Evolutionary conservation across 2,329 filamentous ascomycete genomes (phyloP).

Genomic region (Colletotrichum orchidophilum): DNA sequence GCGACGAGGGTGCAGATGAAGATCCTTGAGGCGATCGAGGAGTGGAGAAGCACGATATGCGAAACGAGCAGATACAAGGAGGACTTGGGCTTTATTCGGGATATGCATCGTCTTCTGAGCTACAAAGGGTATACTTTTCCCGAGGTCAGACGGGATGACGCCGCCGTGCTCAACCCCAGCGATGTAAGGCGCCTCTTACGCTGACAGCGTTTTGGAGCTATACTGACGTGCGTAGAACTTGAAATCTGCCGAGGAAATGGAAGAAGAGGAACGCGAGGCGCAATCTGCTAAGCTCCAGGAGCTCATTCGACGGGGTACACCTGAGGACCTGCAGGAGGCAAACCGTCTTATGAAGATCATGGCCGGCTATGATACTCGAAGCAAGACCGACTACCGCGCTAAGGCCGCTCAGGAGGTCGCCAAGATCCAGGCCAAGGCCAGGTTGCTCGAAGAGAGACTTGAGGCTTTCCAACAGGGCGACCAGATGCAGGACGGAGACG

Average conservation of each 20-base stretch:
- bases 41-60: slow-evolving; percentile 98
- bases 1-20: slow-evolving; percentile 87
- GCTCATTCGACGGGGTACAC: slow-evolving; percentile 89
- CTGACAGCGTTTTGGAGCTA: neutral
- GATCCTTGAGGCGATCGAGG: slow-evolving; percentile 96
- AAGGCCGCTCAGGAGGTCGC: slow-evolving; percentile 96
- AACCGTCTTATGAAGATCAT: slow-evolving; percentile 99
- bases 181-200: slow-evolving; percentile 72
- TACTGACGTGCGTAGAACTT: slow-evolving; percentile 71
- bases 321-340: slow-evolving; percentile 94
- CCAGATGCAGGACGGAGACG: slow-evolving; percentile 73
- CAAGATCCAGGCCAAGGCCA: slow-evolving; percentile 95
- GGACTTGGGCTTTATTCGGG: slow-evolving; percentile 92
- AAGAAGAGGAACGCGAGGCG: slow-evolving; percentile 92
- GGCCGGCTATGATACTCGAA: slow-evolving; percentile 94
- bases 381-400: slow-evolving; percentile 96
- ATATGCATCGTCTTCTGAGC: slow-evolving; percentile 95
- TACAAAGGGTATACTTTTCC: slow-evolving; percentile 99
- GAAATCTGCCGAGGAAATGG: slow-evolving; percentile 97
- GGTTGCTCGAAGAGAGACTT: slow-evolving; percentile 90
- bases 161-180: slow-evolving; percentile 94
- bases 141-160: slow-evolving; percentile 90
- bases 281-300: slow-evolving; percentile 99
- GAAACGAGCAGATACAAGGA: slow-evolving; percentile 98
- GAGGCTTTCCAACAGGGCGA: slow-evolving; percentile 86